These are phyloP conservation scores for Lactifluus piperatus DNA, from an alignment of 768 basidiomycete genomes.

Conservation along the genomic window DNA sequence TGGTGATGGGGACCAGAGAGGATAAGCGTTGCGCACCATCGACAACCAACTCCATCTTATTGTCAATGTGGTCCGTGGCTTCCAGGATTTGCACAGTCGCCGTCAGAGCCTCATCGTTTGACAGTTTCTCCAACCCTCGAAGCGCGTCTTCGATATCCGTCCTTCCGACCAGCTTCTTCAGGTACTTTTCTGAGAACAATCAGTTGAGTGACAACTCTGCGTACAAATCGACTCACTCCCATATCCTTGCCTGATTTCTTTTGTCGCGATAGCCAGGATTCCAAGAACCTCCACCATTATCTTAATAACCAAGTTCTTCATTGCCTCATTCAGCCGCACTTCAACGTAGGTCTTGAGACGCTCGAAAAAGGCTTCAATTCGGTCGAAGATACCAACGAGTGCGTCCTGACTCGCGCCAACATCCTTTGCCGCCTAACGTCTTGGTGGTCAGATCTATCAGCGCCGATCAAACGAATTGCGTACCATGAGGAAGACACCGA, in stretches of 20 bases:
- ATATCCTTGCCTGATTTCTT: background rate
- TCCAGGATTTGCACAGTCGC: background rate
- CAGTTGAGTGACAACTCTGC: background rate
- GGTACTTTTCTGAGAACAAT: background rate
- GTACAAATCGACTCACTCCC: background rate
- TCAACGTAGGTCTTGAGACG: no score
- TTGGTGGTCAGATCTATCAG: no score
- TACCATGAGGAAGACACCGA: no score
- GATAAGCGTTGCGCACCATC: background rate
- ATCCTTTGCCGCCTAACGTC: background rate
- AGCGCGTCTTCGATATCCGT: background rate
- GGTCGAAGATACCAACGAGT: background rate
- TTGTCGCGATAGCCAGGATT: background rate
- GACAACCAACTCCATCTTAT: no score
- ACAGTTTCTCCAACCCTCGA: background rate
- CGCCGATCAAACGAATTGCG: no score
- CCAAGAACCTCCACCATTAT: background rate
- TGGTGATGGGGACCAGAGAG: background rate
- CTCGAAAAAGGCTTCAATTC: background rate
- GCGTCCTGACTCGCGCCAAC: background rate
- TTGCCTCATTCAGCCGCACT: no score
- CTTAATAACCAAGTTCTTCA: background rate
- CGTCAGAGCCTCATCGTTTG: no score
- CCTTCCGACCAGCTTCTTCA: background rate
- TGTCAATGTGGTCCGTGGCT: background rate